Conservation (phyloP, 1,284 basidiomycete genomes). For the Ustilago lituana region DNA sequence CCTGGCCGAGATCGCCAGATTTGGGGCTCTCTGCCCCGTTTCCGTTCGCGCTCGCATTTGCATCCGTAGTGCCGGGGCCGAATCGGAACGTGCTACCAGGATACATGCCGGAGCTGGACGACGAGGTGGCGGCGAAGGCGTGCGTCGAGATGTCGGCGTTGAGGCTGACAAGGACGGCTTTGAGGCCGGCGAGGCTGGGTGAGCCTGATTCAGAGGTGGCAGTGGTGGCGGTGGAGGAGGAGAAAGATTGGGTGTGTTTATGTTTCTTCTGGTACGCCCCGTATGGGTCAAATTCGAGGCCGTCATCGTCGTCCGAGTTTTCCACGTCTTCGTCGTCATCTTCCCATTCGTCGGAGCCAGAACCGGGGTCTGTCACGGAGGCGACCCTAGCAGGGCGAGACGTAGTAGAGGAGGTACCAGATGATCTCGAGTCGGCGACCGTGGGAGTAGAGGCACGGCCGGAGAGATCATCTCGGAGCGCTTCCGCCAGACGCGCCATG, state of each 20-base stretch:
- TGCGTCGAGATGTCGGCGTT: conserved; percentile 46
- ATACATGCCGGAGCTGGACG: background rate
- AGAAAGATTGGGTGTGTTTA: conserved; percentile 41
- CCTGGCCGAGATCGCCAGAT: conserved; percentile 54
- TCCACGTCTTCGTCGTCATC: conserved; percentile 26
- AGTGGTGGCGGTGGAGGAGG: conserved; percentile 10
- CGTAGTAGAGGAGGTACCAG: background rate
- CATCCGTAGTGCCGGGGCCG: conserved; percentile 7
- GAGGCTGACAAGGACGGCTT: conserved; percentile 29
- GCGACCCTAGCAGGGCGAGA: conserved; percentile 10
- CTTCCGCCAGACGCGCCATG: conserved; percentile 43
- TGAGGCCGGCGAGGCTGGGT: conserved; percentile 12
- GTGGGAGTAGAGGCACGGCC: conserved; percentile 3
- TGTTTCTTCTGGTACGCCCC: conserved; percentile 45
- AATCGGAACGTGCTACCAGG: conserved; percentile 16
- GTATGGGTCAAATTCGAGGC: conserved; percentile 57
- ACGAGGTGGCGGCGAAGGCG: conserved; percentile 22
- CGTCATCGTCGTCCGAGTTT: conserved; percentile 36
- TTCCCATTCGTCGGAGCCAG: conserved; percentile 44
- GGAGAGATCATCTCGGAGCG: conserved; percentile 37
- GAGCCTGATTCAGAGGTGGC: conserved; percentile 2
- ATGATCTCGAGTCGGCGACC: too few relatives aligned
- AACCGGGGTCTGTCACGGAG: conserved; percentile 44
- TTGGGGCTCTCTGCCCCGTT: conserved; percentile 27
- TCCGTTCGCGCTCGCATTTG: background rate